A percentile compares a stretch with the other conserved stretches of the same genome.
Evolutionary conservation across 2,329 filamentous ascomycete genomes (phyloP).

Genomic region (Orbilia ellipsospora): DNA sequence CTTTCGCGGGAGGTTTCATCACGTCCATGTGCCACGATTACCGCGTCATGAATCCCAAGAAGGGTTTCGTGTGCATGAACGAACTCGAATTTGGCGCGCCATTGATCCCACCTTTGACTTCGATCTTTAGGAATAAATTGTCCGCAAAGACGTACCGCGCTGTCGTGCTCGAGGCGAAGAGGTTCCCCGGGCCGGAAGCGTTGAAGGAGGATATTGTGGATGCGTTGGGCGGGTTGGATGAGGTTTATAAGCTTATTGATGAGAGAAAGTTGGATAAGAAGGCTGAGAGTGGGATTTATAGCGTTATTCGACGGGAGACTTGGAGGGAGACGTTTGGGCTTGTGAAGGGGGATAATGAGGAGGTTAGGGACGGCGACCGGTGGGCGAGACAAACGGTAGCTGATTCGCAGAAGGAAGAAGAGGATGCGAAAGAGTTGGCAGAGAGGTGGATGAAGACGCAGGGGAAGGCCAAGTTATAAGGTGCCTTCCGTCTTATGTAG

Average conservation of each 20-base stretch:
- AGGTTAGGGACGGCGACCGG: conserved; percentile 66
- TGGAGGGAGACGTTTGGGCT: conserved; percentile 73
- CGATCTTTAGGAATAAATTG: conserved; percentile 78
- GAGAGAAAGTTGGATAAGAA: conserved; percentile 72
- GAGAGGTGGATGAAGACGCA: conserved; percentile 58
- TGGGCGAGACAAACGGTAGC: conserved; percentile 34
- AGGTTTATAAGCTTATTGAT: conserved; percentile 71
- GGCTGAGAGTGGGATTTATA: conserved; percentile 74
- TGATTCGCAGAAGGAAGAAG: conserved; percentile 31
- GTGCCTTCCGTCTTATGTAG: neutral
- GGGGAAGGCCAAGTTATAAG: conserved; percentile 48
- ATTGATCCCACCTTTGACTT: conserved; percentile 78
- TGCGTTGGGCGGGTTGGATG: conserved; percentile 72
- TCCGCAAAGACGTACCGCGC: conserved; percentile 69
- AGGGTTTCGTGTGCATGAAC: conserved; percentile 82
- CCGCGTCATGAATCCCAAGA: conserved; percentile 76
- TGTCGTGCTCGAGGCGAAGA: conserved; percentile 77
- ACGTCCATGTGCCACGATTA: conserved; percentile 85
- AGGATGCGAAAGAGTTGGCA: conserved; percentile 63
- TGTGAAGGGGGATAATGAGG: conserved; percentile 68
- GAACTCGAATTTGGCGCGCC: conserved; percentile 82
- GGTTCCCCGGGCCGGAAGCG: conserved; percentile 74
- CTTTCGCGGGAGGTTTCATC: conserved; percentile 85
- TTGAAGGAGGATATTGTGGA: conserved; percentile 76
- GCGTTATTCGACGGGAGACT: conserved; percentile 79